Evolutionary conservation across 2,329 filamentous ascomycete species (phyloP).

Genomic region (Aphanoascus verrucosus): DNA sequence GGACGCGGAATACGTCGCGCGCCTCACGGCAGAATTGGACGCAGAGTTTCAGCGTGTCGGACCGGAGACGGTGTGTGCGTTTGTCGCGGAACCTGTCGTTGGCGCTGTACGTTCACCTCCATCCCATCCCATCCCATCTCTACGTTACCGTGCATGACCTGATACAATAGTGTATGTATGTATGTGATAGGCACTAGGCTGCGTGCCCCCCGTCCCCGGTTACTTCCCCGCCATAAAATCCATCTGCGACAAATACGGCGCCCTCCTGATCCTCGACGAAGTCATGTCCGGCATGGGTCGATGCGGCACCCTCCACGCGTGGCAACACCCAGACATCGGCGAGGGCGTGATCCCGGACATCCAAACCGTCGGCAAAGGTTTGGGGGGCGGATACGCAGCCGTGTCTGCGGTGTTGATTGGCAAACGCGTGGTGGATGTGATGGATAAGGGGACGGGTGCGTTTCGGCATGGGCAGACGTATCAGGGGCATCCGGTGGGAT

Average conservation of each 20-base stretch:
- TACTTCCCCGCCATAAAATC: conserved; percentile 59
- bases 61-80: conserved; percentile 56
- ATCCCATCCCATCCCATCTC: background rate
- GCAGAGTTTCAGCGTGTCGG: conserved; percentile 54
- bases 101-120: conserved; percentile 46
- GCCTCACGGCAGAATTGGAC: conserved; percentile 56
- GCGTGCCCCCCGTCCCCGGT: conserved; percentile 53
- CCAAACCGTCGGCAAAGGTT: conserved; percentile 49
- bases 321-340: too few relatives aligned
- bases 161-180: too few relatives aligned
- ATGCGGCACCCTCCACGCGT: conserved; percentile 48
- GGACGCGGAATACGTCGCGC: conserved; percentile 48
- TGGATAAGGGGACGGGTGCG: conserved; percentile 39
- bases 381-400: conserved; percentile 47
- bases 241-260: conserved; percentile 60
- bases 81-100: conserved; percentile 63
- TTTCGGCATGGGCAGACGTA: conserved; percentile 52
- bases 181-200: conserved; percentile 59
- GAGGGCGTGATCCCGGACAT: conserved; percentile 50
- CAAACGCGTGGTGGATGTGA: conserved; percentile 38
- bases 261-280: conserved; percentile 68
- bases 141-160: background rate
- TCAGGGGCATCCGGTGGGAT: conserved; percentile 50
- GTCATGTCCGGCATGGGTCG: conserved; percentile 58
- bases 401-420: conserved; percentile 46